phyloP scores from a whole-genome alignment of 495 filamentous ascomycete species.

The Stereocaulon alpinum region DNA sequence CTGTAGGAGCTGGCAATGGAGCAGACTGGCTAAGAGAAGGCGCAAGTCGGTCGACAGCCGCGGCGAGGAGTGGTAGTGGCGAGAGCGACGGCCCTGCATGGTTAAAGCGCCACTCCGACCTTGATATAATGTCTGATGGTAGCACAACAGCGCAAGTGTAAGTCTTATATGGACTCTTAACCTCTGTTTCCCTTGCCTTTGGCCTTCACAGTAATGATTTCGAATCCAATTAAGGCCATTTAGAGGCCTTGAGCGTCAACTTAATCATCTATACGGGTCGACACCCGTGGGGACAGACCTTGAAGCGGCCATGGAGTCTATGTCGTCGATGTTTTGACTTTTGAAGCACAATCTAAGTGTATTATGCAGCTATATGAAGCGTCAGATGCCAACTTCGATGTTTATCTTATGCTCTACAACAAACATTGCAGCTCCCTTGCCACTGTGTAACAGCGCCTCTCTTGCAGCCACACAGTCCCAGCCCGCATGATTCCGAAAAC shows the following conservation, averaged over 20 bases:
- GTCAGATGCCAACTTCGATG: too few species aligned
- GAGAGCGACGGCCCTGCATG: slow-evolving; percentile 37
- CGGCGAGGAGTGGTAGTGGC: slow-evolving; percentile 25
- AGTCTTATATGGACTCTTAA: slow-evolving; percentile 18
- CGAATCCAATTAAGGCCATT: neutral
- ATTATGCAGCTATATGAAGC: too few species aligned
- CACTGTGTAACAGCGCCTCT: too few species aligned
- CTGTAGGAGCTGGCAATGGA: slow-evolving; percentile 28
- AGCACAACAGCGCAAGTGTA: slow-evolving; percentile 57
- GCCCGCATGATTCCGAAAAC: neutral
- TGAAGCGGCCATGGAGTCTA: too few species aligned
- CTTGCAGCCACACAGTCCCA: neutral
- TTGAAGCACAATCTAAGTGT: too few species aligned
- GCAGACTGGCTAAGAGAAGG: slow-evolving; percentile 57
- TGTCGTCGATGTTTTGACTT: too few species aligned
- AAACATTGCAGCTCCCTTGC: too few species aligned
- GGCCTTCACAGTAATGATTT: neutral
- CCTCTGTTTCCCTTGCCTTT: too few species aligned
- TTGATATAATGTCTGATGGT: slow-evolving; percentile 55
- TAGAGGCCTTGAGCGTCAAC: too few species aligned
- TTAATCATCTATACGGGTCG: too few species aligned
- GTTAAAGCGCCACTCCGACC: slow-evolving; percentile 45
- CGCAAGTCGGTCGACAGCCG: slow-evolving; percentile 51
- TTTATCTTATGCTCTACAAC: too few species aligned
- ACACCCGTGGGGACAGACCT: too few species aligned